These are phyloP conservation scores for Phytopythium ostracodes DNA, from an alignment of 352 stramenopile species.

Conservation along the genomic window DNA sequence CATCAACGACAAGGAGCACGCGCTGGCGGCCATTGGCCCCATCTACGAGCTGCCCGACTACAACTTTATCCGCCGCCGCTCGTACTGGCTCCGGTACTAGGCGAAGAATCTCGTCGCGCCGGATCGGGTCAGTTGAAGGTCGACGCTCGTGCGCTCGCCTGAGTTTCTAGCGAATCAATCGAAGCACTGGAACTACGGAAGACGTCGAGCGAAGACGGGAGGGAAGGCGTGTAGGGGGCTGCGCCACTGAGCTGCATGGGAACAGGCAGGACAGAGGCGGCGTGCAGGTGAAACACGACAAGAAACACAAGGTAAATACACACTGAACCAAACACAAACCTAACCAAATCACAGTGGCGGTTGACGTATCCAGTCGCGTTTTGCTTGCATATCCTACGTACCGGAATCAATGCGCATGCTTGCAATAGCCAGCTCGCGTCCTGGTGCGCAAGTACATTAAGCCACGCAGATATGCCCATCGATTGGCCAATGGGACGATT, in stretches of 20 bases:
- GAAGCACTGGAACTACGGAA: neutral
- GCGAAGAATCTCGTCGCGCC: conserved; percentile 4
- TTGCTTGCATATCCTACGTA: neutral
- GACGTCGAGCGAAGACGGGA: conserved; percentile 22
- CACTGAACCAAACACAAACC: conserved; percentile 8
- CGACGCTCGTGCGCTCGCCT: conserved; percentile 4
- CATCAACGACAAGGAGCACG: conserved; percentile 99
- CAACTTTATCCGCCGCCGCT: conserved; percentile 99
- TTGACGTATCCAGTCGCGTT: neutral
- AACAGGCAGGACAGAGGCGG: neutral
- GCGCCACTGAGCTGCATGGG: neutral
- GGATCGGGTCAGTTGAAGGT: neutral
- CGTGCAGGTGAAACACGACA: conserved; percentile 2
- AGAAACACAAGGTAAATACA: conserved; percentile 10
- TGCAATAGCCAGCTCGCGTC: neutral
- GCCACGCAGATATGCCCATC: too few species aligned
- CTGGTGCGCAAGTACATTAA: neutral
- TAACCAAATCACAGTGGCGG: neutral
- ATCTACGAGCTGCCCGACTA: conserved; percentile 99
- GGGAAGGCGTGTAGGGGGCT: conserved; percentile 28
- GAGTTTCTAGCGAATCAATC: neutral
- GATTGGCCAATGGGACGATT: too few species aligned
- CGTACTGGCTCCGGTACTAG: conserved; percentile 97
- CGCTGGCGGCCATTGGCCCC: conserved; percentile 95
- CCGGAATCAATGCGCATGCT: neutral